These are phyloP conservation scores for Pseudogymnoascus sp. DNA, from an alignment of 2,329 filamentous ascomycete genomes.

Conservation along the genomic window DNA sequence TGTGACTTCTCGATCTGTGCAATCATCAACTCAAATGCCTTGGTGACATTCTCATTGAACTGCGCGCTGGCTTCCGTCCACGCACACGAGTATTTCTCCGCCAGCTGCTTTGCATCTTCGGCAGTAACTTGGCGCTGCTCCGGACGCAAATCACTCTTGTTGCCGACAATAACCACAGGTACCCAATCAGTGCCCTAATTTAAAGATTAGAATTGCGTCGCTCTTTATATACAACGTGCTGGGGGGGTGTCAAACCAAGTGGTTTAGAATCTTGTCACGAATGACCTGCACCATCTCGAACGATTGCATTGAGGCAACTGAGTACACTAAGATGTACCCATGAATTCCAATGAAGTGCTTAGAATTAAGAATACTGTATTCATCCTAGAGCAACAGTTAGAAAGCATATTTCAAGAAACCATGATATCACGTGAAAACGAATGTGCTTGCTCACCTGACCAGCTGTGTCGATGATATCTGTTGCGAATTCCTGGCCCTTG, in stretches of 20 bases:
- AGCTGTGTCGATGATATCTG: constrained; percentile 96
- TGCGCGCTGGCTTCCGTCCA: constrained; percentile 93
- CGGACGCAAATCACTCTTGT: constrained; percentile 89
- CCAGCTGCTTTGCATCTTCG: constrained; percentile 78
- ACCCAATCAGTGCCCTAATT: constrained; percentile 83
- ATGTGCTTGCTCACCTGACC: constrained; percentile 61
- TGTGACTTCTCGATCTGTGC: constrained; percentile 91
- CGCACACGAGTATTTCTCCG: constrained; percentile 81
- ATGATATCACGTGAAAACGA: constrained; percentile 12
- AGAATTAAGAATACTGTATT: constrained; percentile 96
- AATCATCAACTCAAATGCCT: constrained; percentile 90
- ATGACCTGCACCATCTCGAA: constrained; percentile 98
- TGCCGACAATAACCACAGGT: constrained; percentile 89
- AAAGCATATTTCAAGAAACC: constrained; percentile 13
- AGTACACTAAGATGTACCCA: constrained; percentile 97
- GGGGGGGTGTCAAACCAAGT: constrained; percentile 57
- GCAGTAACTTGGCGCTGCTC: constrained; percentile 86
- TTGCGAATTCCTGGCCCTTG: constrained; percentile 87
- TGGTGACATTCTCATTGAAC: constrained; percentile 87
- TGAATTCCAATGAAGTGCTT: constrained; percentile 99
- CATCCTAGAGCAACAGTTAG: constrained; percentile 55
- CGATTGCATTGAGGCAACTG: constrained; percentile 85
- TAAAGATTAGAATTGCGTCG: constrained; percentile 12
- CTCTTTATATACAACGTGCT: not conserved
- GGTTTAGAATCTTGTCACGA: constrained; percentile 93